Conservation (phyloP, 2,329 filamentous ascomycete genomes). For the Phaeoacremonium minimum region DNA sequence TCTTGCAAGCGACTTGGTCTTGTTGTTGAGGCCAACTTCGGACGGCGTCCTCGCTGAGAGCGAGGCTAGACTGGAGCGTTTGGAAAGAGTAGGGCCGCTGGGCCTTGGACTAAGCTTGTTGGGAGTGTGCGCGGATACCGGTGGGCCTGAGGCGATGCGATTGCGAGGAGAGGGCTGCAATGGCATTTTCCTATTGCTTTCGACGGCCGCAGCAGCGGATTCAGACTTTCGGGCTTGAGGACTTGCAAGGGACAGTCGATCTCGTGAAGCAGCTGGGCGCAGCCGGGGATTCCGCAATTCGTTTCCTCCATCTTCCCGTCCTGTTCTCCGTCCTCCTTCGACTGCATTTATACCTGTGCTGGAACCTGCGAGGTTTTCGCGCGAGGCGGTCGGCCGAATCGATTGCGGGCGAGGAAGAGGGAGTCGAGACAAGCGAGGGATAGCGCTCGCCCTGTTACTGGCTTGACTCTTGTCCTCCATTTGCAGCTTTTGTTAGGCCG, state of each 20-base stretch:
- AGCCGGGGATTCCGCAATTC: conserved; percentile 4
- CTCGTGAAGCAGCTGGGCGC: conserved; percentile 7
- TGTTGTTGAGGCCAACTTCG: conserved; percentile 1
- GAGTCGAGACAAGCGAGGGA: not conserved
- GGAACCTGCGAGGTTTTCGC: not conserved
- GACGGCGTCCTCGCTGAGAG: too few species aligned
- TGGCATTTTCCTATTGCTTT: conserved; percentile 2
- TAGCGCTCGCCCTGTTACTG: not conserved
- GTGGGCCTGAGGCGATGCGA: conserved; percentile 7
- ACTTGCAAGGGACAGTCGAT: conserved; percentile 4
- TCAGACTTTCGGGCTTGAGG: not conserved
- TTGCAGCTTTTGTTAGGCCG: not conserved
- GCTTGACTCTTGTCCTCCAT: not conserved
- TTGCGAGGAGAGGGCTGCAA: conserved; percentile 4
- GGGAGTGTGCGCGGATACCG: conserved; percentile 4
- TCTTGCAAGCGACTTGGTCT: conserved; percentile 5
- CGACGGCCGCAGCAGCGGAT: conserved; percentile 1
- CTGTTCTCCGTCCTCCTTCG: too few species aligned
- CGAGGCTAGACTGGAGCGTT: too few species aligned
- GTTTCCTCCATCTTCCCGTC: not conserved
- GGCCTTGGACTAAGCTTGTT: not conserved
- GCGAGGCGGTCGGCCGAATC: not conserved
- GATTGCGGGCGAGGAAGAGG: not conserved
- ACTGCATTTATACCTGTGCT: too few species aligned
- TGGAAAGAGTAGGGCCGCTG: too few species aligned